Evolutionary conservation across 257 asterid species (phyloP), one percentile per base, ranked within the genome.

Genomic region (Mentha longifolia): DNA sequence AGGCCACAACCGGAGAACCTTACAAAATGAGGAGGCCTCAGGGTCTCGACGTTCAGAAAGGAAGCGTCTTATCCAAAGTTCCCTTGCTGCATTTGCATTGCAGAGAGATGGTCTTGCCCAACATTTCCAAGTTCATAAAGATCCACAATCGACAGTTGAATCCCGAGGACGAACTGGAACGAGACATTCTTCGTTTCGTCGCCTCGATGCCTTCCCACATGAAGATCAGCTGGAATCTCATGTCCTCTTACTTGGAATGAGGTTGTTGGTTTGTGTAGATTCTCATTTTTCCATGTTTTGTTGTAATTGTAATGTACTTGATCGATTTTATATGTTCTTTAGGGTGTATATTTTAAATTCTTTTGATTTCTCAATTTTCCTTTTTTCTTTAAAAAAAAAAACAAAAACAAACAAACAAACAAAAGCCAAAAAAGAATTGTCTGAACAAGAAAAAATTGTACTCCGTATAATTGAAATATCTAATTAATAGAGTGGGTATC

Each of bases 151-250:
- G 68, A 50, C 72, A 46, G 45, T 30, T 25, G 17, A 43, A 69
- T 30, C 49, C 64, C 1, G 85, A 82, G 77, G 69, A 70, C 45
- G 80, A 71, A 42, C 61, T 82, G 22, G 83, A 82, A 59, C 82
- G 88, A 5, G 87, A 88, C 71, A 47, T 85, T 70, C 89, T 89
- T 47, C 95, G 96, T 1, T 89, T 94, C 67, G 93, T 94, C 55
- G 98, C 92, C 6, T 73, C 92, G 3, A 85, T 94, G 98, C 97
- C 98, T 11, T 84, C 96, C 69, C 99, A 89, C 77, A 94, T 91
- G 97, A 88, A 94, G 76, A 94, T 88, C 69, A 91, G 98, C 78
- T 91, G 99, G 99, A 94, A 91, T 72, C 88, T 87, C 78, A 89
- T 89, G 90, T 84, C 88, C 62, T 81, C 89, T 25, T 85, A 76